Conservation (phyloP, 78 protist genomes). For the Dictyostelium purpureum region DNA sequence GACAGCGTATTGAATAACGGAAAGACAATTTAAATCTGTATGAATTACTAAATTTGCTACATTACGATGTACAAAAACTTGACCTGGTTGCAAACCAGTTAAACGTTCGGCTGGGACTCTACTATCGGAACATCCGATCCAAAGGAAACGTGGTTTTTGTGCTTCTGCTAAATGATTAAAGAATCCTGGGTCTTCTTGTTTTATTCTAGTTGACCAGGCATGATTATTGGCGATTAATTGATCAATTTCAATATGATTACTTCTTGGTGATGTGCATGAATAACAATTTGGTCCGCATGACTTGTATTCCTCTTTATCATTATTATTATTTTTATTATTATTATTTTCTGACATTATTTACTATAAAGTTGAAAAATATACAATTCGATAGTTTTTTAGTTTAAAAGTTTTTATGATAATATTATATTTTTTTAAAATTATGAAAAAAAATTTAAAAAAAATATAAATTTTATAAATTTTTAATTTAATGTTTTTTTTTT, state of each 20-base stretch:
- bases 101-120: conserved; percentile 93
- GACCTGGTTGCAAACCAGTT: conserved; percentile 85
- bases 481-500: no score
- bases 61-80: conserved; percentile 95
- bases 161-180: conserved; percentile 53
- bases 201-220: conserved; percentile 71
- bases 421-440: no score
- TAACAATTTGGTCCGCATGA: conserved; percentile 17
- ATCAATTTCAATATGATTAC: conserved; percentile 13
- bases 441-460: no score
- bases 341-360: no score
- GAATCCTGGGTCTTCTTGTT: conserved; percentile 82
- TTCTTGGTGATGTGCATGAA: conserved; percentile 8
- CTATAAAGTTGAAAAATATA: no score
- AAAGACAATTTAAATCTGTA: conserved; percentile 86
- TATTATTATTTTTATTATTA: no score
- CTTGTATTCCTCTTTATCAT: no score
- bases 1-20: conserved; percentile 92
- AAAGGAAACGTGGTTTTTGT: conserved; percentile 89
- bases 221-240: conserved; percentile 62
- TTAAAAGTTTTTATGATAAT: no score
- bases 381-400: no score
- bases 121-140: conserved; percentile 95
- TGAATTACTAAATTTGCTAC: conserved; percentile 91
- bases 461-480: no score